These are phyloP conservation scores for Akanthomyces dipterigenus DNA, from an alignment of 2,329 filamentous ascomycete species.

Conservation along the genomic window DNA sequence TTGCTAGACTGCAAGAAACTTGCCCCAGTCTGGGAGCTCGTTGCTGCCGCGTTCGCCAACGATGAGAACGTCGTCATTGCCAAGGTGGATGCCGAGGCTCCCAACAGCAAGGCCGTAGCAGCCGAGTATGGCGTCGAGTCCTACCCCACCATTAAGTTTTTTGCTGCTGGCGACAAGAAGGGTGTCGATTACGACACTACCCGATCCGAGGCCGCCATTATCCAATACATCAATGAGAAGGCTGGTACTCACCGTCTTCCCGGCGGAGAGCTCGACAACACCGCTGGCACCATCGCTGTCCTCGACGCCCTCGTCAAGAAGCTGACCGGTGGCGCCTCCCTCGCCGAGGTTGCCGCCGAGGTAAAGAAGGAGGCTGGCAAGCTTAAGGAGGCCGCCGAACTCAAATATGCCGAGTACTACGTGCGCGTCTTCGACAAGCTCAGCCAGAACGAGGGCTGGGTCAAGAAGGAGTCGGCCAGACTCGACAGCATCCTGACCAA, in stretches of 20 bases:
- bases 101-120: conserved; percentile 74
- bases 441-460: conserved; percentile 68
- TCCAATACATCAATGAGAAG: conserved; percentile 82
- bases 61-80: conserved; percentile 79
- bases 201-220: conserved; percentile 68
- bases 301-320: conserved; percentile 72
- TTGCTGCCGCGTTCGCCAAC: conserved; percentile 72
- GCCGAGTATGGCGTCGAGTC: conserved; percentile 70
- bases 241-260: conserved; percentile 76
- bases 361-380: conserved; percentile 62
- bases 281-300: conserved; percentile 73
- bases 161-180: conserved; percentile 75
- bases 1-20: conserved; percentile 87
- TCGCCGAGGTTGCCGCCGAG: conserved; percentile 61
- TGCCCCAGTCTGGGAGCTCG: conserved; percentile 80
- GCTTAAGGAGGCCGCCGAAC: conserved; percentile 54
- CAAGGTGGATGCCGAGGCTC: conserved; percentile 90
- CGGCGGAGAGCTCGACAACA: conserved; percentile 71
- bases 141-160: conserved; percentile 98
- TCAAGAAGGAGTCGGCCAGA: conserved; percentile 76
- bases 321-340: conserved; percentile 56
- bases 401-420: conserved; percentile 91
- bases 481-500: conserved; percentile 76
- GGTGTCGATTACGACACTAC: conserved; percentile 65
- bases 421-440: conserved; percentile 85